Percentiles rank a stretch among this genome's conserved stretches.
phyloP scores from a whole-genome alignment of 257 asterid genomes.

The Solanum peruvianum region DNA sequence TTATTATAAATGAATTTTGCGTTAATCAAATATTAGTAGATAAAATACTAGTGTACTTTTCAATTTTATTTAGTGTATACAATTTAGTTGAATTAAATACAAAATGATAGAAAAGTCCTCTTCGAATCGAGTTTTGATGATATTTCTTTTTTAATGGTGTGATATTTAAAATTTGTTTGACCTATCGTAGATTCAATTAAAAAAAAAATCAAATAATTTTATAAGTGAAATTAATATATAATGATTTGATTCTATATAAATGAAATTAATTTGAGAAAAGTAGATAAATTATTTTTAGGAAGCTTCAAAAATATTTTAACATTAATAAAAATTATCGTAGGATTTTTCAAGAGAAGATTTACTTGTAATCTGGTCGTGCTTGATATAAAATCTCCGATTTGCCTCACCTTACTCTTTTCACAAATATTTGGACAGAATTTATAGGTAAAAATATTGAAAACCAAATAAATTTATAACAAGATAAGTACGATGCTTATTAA shows the following conservation, averaged over 20 bases:
- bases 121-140: background rate
- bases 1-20: background rate
- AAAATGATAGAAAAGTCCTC: background rate
- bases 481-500: background rate
- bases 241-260: no score
- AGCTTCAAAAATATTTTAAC: no score
- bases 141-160: background rate
- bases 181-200: background rate
- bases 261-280: no score
- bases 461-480: background rate
- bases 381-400: background rate
- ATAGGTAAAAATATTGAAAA: background rate
- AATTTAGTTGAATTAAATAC: background rate
- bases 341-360: no score
- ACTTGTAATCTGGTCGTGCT: no score
- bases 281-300: no score
- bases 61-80: background rate
- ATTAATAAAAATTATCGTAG: no score
- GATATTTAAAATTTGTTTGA: background rate
- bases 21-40: background rate
- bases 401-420: background rate
- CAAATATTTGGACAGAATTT: background rate
- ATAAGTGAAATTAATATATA: no score
- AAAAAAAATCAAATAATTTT: no score
- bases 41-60: background rate